Evolutionary conservation across 169 alveolate genomes (phyloP).

Genomic region (Babesia ovis): DNA sequence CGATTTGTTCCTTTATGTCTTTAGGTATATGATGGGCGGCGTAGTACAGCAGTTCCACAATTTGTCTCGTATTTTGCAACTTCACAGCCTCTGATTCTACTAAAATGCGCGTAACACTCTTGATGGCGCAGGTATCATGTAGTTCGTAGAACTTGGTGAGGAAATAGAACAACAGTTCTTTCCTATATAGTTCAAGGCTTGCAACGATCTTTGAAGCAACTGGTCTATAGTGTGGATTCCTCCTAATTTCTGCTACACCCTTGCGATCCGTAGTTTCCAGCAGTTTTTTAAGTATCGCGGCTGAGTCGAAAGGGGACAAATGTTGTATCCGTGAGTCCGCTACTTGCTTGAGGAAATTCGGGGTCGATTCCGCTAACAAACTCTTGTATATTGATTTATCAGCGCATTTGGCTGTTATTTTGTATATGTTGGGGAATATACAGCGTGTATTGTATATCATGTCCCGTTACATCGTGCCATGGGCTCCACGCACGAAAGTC

Average conservation of each 20-base stretch:
- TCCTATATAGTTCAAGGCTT: slow-evolving; percentile 35
- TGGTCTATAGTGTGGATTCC: slow-evolving; percentile 39
- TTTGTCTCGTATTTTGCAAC: slow-evolving; percentile 16
- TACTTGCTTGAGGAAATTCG: slow-evolving; percentile 28
- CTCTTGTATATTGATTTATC: slow-evolving; percentile 37
- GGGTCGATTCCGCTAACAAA: slow-evolving; percentile 13
- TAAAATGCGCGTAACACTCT: slow-evolving; percentile 14
- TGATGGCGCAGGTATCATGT: slow-evolving; percentile 50
- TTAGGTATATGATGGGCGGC: slow-evolving; percentile 54
- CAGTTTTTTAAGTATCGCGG: slow-evolving; percentile 32
- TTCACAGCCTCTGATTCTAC: slow-evolving; percentile 22
- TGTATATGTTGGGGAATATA: slow-evolving; percentile 43
- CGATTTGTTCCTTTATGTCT: neutral
- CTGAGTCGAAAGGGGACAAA: slow-evolving; percentile 66
- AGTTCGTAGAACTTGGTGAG: slow-evolving; percentile 44
- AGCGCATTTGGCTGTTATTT: slow-evolving; percentile 40
- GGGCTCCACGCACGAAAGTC: neutral
- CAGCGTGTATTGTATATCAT: slow-evolving; percentile 15
- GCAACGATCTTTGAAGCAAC: slow-evolving; percentile 19
- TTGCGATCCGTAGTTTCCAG: slow-evolving; percentile 1
- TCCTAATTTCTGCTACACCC: slow-evolving; percentile 25
- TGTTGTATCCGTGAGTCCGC: slow-evolving; percentile 39
- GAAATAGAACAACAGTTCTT: slow-evolving; percentile 51
- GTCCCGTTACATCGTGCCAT: neutral
- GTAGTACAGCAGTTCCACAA: slow-evolving; percentile 51